phyloP scores from a whole-genome alignment of 2,329 filamentous ascomycete species.

The Exophiala viscosa region DNA sequence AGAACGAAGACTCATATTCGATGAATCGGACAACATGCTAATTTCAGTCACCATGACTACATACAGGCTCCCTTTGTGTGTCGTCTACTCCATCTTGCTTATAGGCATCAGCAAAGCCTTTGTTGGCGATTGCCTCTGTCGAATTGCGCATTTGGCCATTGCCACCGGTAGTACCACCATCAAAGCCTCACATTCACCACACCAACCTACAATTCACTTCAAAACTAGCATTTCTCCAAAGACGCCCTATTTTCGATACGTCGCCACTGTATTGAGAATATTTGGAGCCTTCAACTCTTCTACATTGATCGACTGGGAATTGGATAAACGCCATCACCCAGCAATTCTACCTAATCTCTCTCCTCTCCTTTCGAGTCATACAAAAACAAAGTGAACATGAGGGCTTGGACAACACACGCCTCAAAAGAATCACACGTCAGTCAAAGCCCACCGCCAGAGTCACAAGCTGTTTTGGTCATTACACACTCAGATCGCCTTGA shows the following conservation, averaged over 20 bases:
- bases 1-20: conserved; percentile 8
- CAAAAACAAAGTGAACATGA: conserved; percentile 17
- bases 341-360: conserved; percentile 4
- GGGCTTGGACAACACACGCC: conserved; percentile 18
- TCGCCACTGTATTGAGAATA: neutral
- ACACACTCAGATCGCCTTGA: conserved; percentile 15
- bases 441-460: conserved; percentile 27
- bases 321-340: conserved; percentile 1
- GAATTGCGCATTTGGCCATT: conserved; percentile 2
- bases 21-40: conserved; percentile 17
- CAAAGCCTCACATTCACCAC: conserved; percentile 6
- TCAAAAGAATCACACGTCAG: conserved; percentile 16
- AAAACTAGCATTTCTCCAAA: neutral
- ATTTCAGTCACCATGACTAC: conserved; percentile 21
- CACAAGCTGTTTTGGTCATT: conserved; percentile 22
- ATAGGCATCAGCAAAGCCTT: neutral
- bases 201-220: neutral
- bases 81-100: conserved; percentile 2
- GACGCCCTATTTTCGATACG: no score
- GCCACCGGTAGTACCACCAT: neutral
- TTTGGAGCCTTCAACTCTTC: neutral
- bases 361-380: conserved; percentile 21
- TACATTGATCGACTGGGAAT: neutral
- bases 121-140: neutral
- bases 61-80: conserved; percentile 17